A percentile compares a stretch with the other conserved stretches of the same genome.
These are phyloP conservation scores for Leccinum variicolor DNA, from an alignment of 768 basidiomycete species.

Conservation along the genomic window DNA sequence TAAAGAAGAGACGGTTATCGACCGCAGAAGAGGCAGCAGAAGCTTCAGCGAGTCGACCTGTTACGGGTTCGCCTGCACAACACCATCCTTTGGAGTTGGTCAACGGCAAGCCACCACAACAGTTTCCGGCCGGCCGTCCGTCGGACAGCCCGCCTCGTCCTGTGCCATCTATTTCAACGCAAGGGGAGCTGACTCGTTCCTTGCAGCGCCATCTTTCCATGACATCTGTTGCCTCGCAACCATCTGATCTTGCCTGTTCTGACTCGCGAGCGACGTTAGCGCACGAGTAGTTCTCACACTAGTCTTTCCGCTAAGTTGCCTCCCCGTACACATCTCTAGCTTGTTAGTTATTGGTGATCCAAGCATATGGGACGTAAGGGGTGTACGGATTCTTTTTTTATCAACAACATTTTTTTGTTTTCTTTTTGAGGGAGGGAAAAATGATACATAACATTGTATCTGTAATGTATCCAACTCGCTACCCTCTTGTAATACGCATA, in stretches of 20 bases:
- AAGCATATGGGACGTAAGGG: background rate
- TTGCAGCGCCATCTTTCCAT: conserved; percentile 28
- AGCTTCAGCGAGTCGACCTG: conserved; percentile 2
- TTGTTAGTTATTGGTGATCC: background rate
- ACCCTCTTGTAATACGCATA: conserved; percentile 22
- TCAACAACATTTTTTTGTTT: conserved; percentile 4
- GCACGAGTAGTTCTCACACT: conserved; percentile 5
- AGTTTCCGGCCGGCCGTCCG: conserved; percentile 25
- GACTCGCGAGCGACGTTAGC: conserved; percentile 25
- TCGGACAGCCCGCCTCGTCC: conserved; percentile 5
- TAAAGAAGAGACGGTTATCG: conserved; percentile 28
- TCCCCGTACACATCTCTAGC: background rate
- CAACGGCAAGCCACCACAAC: conserved; percentile 31
- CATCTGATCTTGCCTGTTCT: conserved; percentile 8
- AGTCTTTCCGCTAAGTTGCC: background rate
- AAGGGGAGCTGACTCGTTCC: conserved; percentile 16
- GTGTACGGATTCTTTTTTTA: conserved; percentile 8
- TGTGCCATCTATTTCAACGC: conserved; percentile 1
- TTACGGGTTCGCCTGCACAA: conserved; percentile 1
- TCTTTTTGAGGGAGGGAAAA: background rate
- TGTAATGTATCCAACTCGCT: conserved; percentile 22
- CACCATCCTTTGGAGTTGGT: conserved; percentile 18
- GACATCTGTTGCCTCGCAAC: conserved; percentile 14
- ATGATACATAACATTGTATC: conserved; percentile 21
- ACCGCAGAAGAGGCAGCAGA: background rate